These are phyloP conservation scores for Phylloporus rhodoxanthus DNA, from an alignment of 768 basidiomycete genomes.

Conservation along the genomic window DNA sequence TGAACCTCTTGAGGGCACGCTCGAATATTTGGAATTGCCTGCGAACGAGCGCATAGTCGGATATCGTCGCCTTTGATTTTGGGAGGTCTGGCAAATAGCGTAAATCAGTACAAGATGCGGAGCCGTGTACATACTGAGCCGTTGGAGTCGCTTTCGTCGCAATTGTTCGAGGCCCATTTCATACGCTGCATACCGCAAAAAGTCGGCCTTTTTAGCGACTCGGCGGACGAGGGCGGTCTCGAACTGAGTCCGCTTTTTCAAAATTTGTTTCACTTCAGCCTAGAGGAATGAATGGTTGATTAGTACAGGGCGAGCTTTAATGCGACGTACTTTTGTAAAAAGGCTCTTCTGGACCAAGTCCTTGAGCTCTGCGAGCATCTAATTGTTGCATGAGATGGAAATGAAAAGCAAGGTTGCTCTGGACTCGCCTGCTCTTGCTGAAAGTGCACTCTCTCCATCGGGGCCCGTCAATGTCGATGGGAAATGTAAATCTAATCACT, in stretches of 20 bases:
- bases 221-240: conserved; percentile 81
- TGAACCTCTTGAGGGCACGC: conserved; percentile 84
- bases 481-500: conserved; percentile 12
- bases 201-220: conserved; percentile 81
- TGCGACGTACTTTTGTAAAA: conserved; percentile 63
- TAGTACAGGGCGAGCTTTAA: neutral
- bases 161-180: conserved; percentile 85
- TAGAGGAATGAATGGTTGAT: conserved; percentile 24
- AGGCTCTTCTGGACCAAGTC: conserved; percentile 81
- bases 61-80: conserved; percentile 50
- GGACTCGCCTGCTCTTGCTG: conserved; percentile 78
- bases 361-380: conserved; percentile 95
- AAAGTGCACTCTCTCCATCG: conserved; percentile 91
- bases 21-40: conserved; percentile 89
- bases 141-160: conserved; percentile 64
- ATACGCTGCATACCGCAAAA: conserved; percentile 84
- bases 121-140: conserved; percentile 50
- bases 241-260: conserved; percentile 77
- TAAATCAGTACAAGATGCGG: neutral
- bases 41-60: conserved; percentile 79
- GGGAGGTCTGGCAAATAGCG: conserved; percentile 24
- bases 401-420: neutral
- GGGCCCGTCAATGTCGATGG: conserved; percentile 5
- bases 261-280: conserved; percentile 78
- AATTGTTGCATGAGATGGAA: conserved; percentile 8